Conservation (phyloP, 2,329 filamentous ascomycete genomes). For the Malbranchea zuffiana region DNA sequence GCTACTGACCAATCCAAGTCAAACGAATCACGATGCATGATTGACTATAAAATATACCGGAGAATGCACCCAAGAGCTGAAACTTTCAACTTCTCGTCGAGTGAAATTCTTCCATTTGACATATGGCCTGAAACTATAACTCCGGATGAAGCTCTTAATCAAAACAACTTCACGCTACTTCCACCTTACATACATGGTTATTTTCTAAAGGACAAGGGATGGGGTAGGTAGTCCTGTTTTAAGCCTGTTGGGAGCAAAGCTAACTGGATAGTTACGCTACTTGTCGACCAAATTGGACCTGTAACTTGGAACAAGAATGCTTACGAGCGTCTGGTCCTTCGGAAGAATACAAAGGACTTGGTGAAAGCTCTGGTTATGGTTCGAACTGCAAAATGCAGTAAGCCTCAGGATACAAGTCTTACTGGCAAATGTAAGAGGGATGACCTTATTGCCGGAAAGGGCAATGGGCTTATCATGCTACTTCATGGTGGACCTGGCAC, state of each 20-base stretch:
- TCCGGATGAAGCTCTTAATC: background rate
- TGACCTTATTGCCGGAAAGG: slow-evolving; percentile 15
- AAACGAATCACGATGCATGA: background rate
- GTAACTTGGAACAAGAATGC: slow-evolving; percentile 2
- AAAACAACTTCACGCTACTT: background rate
- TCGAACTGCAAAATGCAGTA: slow-evolving; percentile 1
- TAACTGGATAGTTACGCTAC: background rate
- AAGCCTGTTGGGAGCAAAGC: background rate
- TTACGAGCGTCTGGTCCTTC: background rate
- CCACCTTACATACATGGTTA: slow-evolving; percentile 1
- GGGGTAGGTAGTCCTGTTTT: background rate
- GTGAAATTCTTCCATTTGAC: background rate
- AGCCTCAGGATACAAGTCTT: slow-evolving; percentile 7
- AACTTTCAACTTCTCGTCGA: background rate
- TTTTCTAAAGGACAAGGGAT: background rate
- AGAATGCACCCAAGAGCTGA: slow-evolving; percentile 1
- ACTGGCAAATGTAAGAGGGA: background rate
- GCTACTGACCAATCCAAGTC: background rate
- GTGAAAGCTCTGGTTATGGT: slow-evolving; percentile 14
- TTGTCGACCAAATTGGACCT: background rate
- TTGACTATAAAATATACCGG: background rate
- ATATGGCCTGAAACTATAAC: slow-evolving; percentile 1
- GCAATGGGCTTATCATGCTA: slow-evolving; percentile 16
- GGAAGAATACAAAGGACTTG: slow-evolving; percentile 15
- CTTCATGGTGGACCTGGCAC: slow-evolving; percentile 34